Percentiles rank a stretch among this genome's conserved stretches.
Conservation (phyloP, 2,329 filamentous ascomycete genomes). For the Diaporthe citriasiana region DNA sequence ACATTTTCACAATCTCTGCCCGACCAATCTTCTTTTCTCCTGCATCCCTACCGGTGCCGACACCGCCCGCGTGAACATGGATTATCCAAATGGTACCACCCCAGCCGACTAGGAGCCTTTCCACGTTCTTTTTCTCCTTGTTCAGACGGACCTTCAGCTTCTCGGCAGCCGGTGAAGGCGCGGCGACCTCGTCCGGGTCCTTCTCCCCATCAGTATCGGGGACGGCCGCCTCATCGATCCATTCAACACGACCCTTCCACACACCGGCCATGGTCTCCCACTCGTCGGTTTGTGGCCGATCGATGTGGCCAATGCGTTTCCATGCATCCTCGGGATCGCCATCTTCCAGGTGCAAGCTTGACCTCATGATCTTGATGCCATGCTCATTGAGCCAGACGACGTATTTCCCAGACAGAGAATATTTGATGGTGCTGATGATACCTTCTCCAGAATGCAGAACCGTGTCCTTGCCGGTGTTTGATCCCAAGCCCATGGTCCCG, state of each 20-base stretch:
- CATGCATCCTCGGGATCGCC: slow-evolving; percentile 86
- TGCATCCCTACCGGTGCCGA: slow-evolving; percentile 74
- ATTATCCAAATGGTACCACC: slow-evolving; percentile 97
- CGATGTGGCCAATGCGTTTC: slow-evolving; percentile 94
- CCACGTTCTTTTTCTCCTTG: slow-evolving; percentile 66
- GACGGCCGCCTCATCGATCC: slow-evolving; percentile 89
- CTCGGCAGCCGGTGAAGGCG: slow-evolving; percentile 60
- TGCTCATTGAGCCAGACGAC: slow-evolving; percentile 97
- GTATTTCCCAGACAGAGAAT: slow-evolving; percentile 93
- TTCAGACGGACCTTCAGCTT: slow-evolving; percentile 64
- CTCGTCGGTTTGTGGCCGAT: slow-evolving; percentile 85
- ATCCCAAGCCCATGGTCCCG: slow-evolving; percentile 85
- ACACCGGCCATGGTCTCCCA: slow-evolving; percentile 98
- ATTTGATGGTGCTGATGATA: slow-evolving; percentile 90
- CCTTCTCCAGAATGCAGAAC: slow-evolving; percentile 94
- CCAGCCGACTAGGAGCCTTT: slow-evolving; percentile 94
- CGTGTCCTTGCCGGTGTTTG: slow-evolving; percentile 85
- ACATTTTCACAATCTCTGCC: slow-evolving; percentile 95
- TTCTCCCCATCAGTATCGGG: slow-evolving; percentile 76
- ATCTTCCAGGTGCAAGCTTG: slow-evolving; percentile 83
- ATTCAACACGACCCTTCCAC: slow-evolving; percentile 93
- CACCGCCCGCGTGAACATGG: slow-evolving; percentile 84
- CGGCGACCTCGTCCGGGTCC: slow-evolving; percentile 49
- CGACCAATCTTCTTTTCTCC: slow-evolving; percentile 81
- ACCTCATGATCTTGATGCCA: slow-evolving; percentile 97